Base-by-base conservation (phyloP, 805 yeast species). In the Kuraishia ogatae region DNA sequence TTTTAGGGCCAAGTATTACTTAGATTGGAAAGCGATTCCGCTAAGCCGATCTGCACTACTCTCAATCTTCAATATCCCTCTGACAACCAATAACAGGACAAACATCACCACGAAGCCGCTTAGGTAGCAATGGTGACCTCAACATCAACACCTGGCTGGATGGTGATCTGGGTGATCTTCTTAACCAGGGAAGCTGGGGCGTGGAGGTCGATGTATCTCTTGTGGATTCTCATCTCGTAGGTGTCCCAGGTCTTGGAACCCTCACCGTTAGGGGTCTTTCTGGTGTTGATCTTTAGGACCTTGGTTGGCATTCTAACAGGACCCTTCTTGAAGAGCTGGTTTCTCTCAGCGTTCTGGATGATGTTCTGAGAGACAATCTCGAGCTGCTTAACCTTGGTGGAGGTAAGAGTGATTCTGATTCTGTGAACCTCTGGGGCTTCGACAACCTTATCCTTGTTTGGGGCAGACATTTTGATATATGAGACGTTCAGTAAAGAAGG, bases 201-300 rank as follows among this genome's bases (percentile, higher is more conserved):
- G 80, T 89, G 93, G 78, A 94, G 85, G 82, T 92, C 97, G 73
- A 94, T 90, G 79, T 90, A 87, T 82, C 99, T 92, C 96, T 94
- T 94, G 97, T 94, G 99, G 85, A 94, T 91, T 88, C 97, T 93
- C 96, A 94, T 88, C 85, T 94, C 99, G 80, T 85, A 94, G 71
- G 96, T 82, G 77, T 94, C 99, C 97, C 97, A 94, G 72, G 99
- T 94, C 93, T 94, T 94, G 70, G 99, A 94, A 94, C 99, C 99
- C 84, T 94, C 97, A 94, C 99, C 99, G 80, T 96, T 96, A 74
- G 99, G 99, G 75, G 99, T 88, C 92, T 94, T 94, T 89, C 99
- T 91, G 89, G 99, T 94, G 81, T 96, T 83, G 82, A 94, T 83
- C 81, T 88, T 90, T 74, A 94, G 88, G 70, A 88, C 94, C 88